These are phyloP conservation scores for Setaria viridis DNA, from an alignment of 202 grass and related monocot genomes.

Conservation along the genomic window DNA sequence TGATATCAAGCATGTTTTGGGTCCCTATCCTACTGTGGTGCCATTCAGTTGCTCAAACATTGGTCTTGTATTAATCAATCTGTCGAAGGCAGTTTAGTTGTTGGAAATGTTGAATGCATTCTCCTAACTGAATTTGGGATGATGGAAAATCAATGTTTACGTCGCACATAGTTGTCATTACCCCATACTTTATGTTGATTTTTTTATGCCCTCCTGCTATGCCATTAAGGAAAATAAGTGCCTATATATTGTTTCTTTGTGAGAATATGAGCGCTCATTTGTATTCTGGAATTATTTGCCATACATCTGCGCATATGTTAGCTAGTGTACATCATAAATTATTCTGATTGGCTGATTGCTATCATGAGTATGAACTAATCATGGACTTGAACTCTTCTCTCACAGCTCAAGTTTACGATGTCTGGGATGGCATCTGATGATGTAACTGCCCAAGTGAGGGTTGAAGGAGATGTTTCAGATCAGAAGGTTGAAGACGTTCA, in stretches of 20 bases:
- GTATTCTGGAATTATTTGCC: background rate
- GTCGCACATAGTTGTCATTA: background rate
- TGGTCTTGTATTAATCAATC: background rate
- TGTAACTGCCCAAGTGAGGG: constrained; percentile 43
- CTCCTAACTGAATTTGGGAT: background rate
- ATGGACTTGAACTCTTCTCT: constrained; percentile 35
- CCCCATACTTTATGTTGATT: background rate
- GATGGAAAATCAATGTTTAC: background rate
- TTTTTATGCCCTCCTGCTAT: background rate
- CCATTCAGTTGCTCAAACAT: background rate
- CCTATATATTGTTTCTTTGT: background rate
- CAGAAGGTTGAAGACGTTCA: constrained; percentile 49
- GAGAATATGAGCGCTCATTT: background rate
- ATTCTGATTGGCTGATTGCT: background rate
- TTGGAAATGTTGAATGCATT: background rate
- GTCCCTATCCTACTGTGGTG: background rate
- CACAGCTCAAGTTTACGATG: constrained; percentile 58
- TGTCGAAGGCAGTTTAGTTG: background rate
- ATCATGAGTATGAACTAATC: constrained; percentile 17
- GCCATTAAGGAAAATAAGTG: background rate
- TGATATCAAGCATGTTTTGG: background rate
- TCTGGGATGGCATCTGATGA: constrained; percentile 62
- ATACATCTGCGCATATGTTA: constrained; percentile 10
- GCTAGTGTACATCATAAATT: background rate
- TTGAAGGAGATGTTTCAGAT: constrained; percentile 48